Percentiles rank a stretch among this genome's conserved stretches.
These are phyloP conservation scores for Candida nonsorbophila DNA, from an alignment of 805 yeast genomes.

Conservation along the genomic window DNA sequence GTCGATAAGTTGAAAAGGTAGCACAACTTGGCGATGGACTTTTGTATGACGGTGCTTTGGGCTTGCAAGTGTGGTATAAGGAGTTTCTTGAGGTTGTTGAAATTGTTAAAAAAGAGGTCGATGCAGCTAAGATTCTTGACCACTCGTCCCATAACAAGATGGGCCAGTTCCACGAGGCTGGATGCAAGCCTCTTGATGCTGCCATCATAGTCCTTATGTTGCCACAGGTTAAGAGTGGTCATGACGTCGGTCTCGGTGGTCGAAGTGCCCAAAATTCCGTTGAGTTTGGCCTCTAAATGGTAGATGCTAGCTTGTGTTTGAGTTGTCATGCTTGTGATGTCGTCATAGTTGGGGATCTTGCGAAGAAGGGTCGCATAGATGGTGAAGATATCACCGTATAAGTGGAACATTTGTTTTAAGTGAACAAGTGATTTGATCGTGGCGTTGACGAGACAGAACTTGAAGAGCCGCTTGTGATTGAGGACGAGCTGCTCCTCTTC, in stretches of 20 bases:
- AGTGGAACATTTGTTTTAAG: conserved; percentile 28
- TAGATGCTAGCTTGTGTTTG: conserved; percentile 13
- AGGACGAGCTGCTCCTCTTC: conserved; percentile 21
- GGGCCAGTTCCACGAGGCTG: conserved; percentile 11
- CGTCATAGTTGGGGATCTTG: conserved; percentile 38
- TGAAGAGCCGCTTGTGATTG: conserved; percentile 24
- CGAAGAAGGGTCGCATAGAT: conserved; percentile 33
- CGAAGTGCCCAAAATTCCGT: conserved; percentile 18
- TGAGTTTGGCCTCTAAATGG: conserved; percentile 27
- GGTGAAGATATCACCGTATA: conserved; percentile 31
- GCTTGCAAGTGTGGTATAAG: conserved; percentile 28
- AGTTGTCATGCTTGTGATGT: conserved; percentile 28
- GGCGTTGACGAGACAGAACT: conserved; percentile 27
- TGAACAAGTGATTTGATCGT: conserved; percentile 19
- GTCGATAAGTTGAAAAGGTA: conserved; percentile 25
- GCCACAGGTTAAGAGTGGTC: conserved; percentile 16
- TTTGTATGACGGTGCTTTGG: conserved; percentile 24
- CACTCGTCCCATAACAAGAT: conserved; percentile 13
- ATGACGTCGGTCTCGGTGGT: conserved; percentile 5
- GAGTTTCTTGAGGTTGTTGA: conserved; percentile 32
- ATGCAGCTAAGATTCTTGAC: conserved; percentile 26
- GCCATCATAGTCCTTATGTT: conserved; percentile 18
- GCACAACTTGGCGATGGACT: conserved; percentile 19
- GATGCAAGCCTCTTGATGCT: conserved; percentile 15
- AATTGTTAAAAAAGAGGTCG: conserved; percentile 32